Evolutionary conservation across 2,329 filamentous ascomycete genomes (phyloP).

Genomic region (Claviceps purpurea): DNA sequence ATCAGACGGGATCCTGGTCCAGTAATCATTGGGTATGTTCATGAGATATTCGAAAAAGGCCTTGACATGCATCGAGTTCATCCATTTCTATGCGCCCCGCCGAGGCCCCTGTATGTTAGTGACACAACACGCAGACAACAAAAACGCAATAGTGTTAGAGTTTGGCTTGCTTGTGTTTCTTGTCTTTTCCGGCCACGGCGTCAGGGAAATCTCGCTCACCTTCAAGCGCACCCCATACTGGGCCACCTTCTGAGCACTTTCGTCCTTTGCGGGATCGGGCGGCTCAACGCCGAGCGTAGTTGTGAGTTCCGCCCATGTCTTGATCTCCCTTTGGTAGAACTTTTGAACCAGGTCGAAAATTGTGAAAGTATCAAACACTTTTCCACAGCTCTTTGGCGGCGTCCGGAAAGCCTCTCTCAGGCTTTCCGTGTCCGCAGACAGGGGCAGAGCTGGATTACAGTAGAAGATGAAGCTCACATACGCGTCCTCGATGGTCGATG

Average conservation of each 20-base stretch:
- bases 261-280: constrained; percentile 66
- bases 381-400: constrained; percentile 77
- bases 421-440: constrained; percentile 54
- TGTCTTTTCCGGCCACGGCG: too few species aligned
- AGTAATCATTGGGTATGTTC: constrained; percentile 66
- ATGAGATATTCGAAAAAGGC: constrained; percentile 88
- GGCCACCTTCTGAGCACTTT: constrained; percentile 86
- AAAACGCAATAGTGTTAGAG: too few species aligned
- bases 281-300: constrained; percentile 80
- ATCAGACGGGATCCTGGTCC: constrained; percentile 56
- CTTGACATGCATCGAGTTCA: constrained; percentile 92
- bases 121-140: background rate
- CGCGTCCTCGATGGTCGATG: constrained; percentile 62
- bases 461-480: constrained; percentile 79
- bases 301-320: constrained; percentile 84
- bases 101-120: background rate
- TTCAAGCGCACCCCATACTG: constrained; percentile 89
- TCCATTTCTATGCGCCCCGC: constrained; percentile 55
- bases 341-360: constrained; percentile 68
- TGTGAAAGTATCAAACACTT: constrained; percentile 65
- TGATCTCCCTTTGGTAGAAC: constrained; percentile 71
- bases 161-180: too few species aligned
- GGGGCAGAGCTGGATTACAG: constrained; percentile 67
- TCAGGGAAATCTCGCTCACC: constrained; percentile 31
- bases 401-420: constrained; percentile 64